Percentiles rank a stretch among this genome's conserved stretches.
phyloP scores from a whole-genome alignment of 164 flowering plant species.

The Aristolochia fimbriata region DNA sequence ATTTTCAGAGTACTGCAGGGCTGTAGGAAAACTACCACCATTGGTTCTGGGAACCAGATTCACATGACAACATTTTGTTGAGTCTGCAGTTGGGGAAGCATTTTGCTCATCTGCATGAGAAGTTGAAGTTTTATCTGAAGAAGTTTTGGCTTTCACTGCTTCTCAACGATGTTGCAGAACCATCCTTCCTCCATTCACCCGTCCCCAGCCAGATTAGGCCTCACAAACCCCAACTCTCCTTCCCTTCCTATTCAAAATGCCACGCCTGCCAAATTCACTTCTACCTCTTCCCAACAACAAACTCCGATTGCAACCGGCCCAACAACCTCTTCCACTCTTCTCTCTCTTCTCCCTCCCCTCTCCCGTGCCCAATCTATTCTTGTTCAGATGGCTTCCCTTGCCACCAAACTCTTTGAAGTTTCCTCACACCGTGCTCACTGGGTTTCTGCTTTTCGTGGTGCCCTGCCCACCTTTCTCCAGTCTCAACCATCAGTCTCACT shows the following conservation, averaged over 20 bases:
- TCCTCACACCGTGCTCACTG: conserved; percentile 67
- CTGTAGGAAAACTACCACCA: too few relatives aligned
- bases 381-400: conserved; percentile 75
- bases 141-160: too few relatives aligned
- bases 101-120: too few relatives aligned
- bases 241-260: conserved; percentile 31
- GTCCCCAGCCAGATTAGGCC: conserved; percentile 79
- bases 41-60: too few relatives aligned
- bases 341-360: conserved; percentile 85
- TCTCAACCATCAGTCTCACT: conserved; percentile 30
- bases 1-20: too few relatives aligned
- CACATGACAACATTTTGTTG: too few relatives aligned
- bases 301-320: conserved; percentile 20
- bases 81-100: too few relatives aligned
- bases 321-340: conserved; percentile 54
- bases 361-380: conserved; percentile 82
- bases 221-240: conserved; percentile 69
- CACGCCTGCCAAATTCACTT: conserved; percentile 36
- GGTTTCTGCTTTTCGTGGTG: conserved; percentile 63
- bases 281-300: conserved; percentile 29
- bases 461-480: conserved; percentile 60
- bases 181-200: conserved; percentile 52
- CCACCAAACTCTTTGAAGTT: conserved; percentile 67
- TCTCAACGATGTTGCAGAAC: conserved; percentile 40
- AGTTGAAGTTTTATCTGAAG: too few relatives aligned